Conservation (phyloP, 305 asterid species). For the Stenogyne calaminthoides region DNA sequence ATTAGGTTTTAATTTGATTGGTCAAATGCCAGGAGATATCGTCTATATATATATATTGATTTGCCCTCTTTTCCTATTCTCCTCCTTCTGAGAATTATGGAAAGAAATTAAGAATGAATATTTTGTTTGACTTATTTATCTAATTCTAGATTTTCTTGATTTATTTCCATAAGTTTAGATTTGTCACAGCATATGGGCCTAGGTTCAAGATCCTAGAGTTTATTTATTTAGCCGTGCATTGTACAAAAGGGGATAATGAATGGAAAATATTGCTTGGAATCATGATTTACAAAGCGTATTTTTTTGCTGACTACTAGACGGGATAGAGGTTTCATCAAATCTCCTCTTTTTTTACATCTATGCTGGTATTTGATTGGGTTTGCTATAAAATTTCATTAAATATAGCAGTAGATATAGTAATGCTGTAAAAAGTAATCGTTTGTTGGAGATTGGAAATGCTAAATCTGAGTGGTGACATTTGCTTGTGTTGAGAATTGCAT, state of each 20-base stretch:
- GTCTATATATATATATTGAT: background rate
- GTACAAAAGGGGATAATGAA: too few relatives aligned
- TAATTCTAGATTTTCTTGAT: too few relatives aligned
- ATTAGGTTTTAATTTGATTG: constrained; percentile 26
- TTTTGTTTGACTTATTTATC: too few relatives aligned
- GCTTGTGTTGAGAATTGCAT: constrained; percentile 12
- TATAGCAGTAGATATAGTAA: constrained; percentile 6
- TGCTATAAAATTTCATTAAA: constrained; percentile 10
- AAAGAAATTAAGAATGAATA: background rate
- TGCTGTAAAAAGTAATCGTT: background rate
- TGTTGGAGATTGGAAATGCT: constrained; percentile 20
- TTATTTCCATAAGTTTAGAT: too few relatives aligned
- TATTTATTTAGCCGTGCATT: too few relatives aligned
- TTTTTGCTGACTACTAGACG: too few relatives aligned
- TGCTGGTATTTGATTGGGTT: constrained; percentile 21
- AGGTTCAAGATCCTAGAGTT: too few relatives aligned
- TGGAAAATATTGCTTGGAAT: too few relatives aligned
- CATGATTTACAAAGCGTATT: too few relatives aligned
- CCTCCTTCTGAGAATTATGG: background rate
- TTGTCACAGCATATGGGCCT: too few relatives aligned
- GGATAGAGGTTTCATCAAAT: background rate
- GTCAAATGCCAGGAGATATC: constrained; percentile 1
- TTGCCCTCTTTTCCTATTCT: background rate
- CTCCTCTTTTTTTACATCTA: background rate
- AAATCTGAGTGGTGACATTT: constrained; percentile 7